These are phyloP conservation scores for Eimeria necatrix DNA, from an alignment of 169 alveolate species.

Conservation along the genomic window DNA sequence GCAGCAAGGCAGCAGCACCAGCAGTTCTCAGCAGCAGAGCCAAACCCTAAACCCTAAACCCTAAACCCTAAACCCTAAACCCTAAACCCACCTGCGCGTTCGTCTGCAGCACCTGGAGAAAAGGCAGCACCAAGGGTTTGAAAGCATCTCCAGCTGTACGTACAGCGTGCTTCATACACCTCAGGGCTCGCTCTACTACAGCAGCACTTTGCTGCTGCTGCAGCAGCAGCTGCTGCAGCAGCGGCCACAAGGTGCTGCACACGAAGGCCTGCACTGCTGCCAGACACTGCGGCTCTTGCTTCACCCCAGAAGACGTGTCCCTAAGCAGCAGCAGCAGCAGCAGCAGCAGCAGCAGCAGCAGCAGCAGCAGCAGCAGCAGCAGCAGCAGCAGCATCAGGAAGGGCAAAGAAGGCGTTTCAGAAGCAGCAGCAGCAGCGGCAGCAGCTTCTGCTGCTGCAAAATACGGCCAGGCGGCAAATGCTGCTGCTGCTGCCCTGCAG, in stretches of 20 bases:
- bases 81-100: conserved; percentile 17
- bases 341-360: neutral
- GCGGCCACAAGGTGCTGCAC: conserved; percentile 57
- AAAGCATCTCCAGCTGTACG: conserved; percentile 61
- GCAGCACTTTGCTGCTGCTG: conserved; percentile 12
- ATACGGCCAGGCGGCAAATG: neutral
- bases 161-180: conserved; percentile 74
- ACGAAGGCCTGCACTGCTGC: conserved; percentile 1
- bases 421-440: neutral
- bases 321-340: neutral
- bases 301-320: neutral
- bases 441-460: neutral
- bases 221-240: conserved; percentile 53
- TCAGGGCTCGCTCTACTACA: conserved; percentile 41
- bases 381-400: neutral
- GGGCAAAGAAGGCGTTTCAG: neutral
- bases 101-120: conserved; percentile 26
- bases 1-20: too few relatives aligned
- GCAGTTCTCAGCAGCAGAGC: too few relatives aligned
- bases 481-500: neutral
- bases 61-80: neutral
- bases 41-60: too few relatives aligned
- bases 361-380: neutral
- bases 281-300: neutral
- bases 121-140: conserved; percentile 12